A percentile compares a stretch with the other conserved stretches of the same genome.
Evolutionary conservation across 2,329 filamentous ascomycete genomes (phyloP).

Genomic region (Cladophialophora chaetospira): DNA sequence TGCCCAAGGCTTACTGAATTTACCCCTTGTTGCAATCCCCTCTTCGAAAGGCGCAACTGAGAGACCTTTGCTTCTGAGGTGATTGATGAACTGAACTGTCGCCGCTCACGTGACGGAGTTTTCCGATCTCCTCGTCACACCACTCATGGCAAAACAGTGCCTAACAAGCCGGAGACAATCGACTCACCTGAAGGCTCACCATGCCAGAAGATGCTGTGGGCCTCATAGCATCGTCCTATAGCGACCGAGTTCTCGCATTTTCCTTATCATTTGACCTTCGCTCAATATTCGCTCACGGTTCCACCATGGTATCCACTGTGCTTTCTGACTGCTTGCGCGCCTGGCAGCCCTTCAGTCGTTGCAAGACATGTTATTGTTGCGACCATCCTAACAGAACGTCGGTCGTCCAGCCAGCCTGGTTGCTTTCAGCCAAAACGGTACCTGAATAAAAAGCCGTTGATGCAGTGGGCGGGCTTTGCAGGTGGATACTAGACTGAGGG

Average conservation of each 20-base stretch:
- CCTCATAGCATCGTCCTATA: background rate
- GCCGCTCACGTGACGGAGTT: slow-evolving; percentile 13
- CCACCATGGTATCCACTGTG: background rate
- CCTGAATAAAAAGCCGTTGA: background rate
- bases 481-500: slow-evolving; percentile 2
- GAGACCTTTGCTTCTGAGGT: too few relatives aligned
- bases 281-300: slow-evolving; percentile 7
- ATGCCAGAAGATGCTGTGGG: background rate
- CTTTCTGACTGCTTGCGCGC: background rate
- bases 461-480: background rate
- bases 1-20: background rate
- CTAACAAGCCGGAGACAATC: background rate
- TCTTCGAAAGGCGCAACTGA: too few relatives aligned
- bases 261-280: slow-evolving; percentile 2
- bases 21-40: too few relatives aligned
- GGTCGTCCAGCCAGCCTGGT: background rate
- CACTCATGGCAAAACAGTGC: slow-evolving; percentile 6
- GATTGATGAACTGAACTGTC: too few relatives aligned
- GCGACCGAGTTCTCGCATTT: background rate
- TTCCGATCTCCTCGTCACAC: slow-evolving; percentile 18
- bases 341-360: background rate
- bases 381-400: background rate
- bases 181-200: background rate
- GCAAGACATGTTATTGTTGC: too few relatives aligned
- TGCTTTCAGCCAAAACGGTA: background rate